Percentiles rank a stretch among this genome's conserved stretches.
Evolutionary conservation across 2,329 filamentous ascomycete genomes (phyloP).

Genomic region (Botrytis medusae): DNA sequence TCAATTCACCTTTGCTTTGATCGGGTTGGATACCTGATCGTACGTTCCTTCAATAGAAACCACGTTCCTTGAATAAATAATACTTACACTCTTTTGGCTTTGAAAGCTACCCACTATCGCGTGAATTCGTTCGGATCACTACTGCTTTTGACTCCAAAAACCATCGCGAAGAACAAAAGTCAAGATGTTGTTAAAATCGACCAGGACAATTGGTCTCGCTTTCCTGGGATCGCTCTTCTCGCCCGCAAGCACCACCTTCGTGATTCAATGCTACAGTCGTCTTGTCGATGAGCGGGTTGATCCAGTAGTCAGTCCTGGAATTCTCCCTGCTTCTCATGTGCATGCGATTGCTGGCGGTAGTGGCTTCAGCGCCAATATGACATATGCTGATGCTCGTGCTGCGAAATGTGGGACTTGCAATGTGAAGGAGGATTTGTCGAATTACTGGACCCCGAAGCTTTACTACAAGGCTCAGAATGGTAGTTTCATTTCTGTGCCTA

Average conservation of each 20-base stretch:
- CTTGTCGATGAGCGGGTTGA: conserved; percentile 29
- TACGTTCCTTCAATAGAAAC: conserved; percentile 3
- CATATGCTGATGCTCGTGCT: conserved; percentile 32
- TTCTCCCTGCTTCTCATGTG: conserved; percentile 26
- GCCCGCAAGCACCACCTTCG: conserved; percentile 14
- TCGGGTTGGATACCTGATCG: conserved; percentile 21
- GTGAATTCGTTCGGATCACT: neutral
- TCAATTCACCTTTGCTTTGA: neutral
- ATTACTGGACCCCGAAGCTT: conserved; percentile 40
- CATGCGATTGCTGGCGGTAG: conserved; percentile 35
- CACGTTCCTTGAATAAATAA: neutral
- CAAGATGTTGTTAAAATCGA: neutral
- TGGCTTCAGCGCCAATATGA: conserved; percentile 45
- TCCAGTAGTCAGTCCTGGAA: conserved; percentile 27
- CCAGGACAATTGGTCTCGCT: neutral
- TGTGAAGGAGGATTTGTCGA: conserved; percentile 42
- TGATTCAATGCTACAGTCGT: conserved; percentile 25
- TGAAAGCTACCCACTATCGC: neutral
- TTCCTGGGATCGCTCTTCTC: conserved; percentile 4
- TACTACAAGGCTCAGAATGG: conserved; percentile 39
- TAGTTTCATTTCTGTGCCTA: conserved; percentile 38
- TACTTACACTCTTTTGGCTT: neutral
- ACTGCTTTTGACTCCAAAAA: neutral
- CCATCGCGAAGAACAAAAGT: neutral
- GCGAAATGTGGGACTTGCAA: conserved; percentile 40